Conservation (phyloP, 345 rosid species). For the Gossypium mustelinum region DNA sequence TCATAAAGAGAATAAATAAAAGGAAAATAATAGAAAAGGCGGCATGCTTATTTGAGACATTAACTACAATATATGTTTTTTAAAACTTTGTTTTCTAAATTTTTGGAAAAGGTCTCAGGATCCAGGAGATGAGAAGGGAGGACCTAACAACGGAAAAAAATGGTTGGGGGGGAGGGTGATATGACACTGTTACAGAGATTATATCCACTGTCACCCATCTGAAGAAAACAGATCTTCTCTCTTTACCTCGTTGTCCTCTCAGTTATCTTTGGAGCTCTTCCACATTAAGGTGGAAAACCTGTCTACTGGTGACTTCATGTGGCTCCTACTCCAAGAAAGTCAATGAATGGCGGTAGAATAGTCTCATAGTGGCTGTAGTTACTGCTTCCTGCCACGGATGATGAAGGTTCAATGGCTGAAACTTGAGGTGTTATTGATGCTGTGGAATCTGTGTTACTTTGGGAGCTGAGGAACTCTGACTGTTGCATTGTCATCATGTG, state of each 20-base stretch:
- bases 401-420: slow-evolving; percentile 28
- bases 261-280: slow-evolving; percentile 17
- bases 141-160: not conserved
- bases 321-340: slow-evolving; percentile 82
- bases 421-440: slow-evolving; percentile 19
- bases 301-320: slow-evolving; percentile 29
- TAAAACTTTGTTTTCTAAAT: not conserved
- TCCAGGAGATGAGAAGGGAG: too few relatives aligned
- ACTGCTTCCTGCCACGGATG: slow-evolving; percentile 19
- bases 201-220: slow-evolving; percentile 7
- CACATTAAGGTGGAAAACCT: slow-evolving; percentile 17
- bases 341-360: slow-evolving; percentile 48
- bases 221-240: slow-evolving; percentile 16
- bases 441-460: slow-evolving; percentile 26
- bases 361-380: slow-evolving; percentile 25
- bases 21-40: not conserved
- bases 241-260: slow-evolving; percentile 30
- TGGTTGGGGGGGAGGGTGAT: not conserved
- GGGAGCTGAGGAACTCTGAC: slow-evolving; percentile 28
- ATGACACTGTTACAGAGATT: slow-evolving; percentile 9
- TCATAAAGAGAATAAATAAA: not conserved
- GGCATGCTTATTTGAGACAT: not conserved
- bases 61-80: not conserved
- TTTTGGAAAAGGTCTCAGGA: not conserved
- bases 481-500: slow-evolving; percentile 32